Evolutionary conservation across 2,329 filamentous ascomycete species (phyloP).

Genomic region (Penicillium verrucosum): DNA sequence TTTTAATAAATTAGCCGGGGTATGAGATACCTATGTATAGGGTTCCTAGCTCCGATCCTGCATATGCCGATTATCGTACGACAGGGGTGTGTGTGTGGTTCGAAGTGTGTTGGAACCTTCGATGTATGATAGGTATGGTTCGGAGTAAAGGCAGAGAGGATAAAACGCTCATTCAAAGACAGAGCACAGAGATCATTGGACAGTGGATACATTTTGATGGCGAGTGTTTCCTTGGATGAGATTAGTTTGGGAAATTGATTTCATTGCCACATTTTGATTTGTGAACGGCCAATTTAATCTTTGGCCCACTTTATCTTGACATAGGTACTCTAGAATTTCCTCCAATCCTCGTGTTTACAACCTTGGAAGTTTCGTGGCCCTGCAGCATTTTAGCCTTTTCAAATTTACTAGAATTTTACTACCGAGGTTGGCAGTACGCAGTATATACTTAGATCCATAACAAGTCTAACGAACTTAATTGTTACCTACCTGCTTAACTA

Average conservation of each 20-base stretch:
- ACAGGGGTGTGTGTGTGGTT: slow-evolving; percentile 2
- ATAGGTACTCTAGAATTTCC: neutral
- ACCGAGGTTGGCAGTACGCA: too few species aligned
- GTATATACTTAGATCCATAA: neutral
- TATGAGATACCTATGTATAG: slow-evolving; percentile 6
- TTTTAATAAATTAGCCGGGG: slow-evolving; percentile 15
- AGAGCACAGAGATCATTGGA: slow-evolving; percentile 1
- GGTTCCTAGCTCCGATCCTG: slow-evolving; percentile 5
- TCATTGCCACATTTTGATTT: slow-evolving; percentile 6
- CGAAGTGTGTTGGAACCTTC: neutral
- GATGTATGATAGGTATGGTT: slow-evolving; percentile 11
- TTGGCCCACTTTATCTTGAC: slow-evolving; percentile 4
- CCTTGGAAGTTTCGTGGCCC: too few species aligned
- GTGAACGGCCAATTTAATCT: slow-evolving; percentile 7
- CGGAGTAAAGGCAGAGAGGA: neutral
- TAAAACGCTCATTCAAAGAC: slow-evolving; percentile 10
- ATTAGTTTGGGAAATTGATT: slow-evolving; percentile 8
- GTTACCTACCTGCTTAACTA: slow-evolving; percentile 1
- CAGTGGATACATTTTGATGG: neutral
- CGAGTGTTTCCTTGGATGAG: slow-evolving; percentile 13
- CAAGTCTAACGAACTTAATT: neutral
- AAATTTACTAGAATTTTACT: too few species aligned
- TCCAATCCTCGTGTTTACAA: too few species aligned
- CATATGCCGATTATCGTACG: slow-evolving; percentile 14
- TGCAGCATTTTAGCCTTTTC: neutral